phyloP scores from a whole-genome alignment of 1,139 yeast species.

The Taiozyma sp. region DNA sequence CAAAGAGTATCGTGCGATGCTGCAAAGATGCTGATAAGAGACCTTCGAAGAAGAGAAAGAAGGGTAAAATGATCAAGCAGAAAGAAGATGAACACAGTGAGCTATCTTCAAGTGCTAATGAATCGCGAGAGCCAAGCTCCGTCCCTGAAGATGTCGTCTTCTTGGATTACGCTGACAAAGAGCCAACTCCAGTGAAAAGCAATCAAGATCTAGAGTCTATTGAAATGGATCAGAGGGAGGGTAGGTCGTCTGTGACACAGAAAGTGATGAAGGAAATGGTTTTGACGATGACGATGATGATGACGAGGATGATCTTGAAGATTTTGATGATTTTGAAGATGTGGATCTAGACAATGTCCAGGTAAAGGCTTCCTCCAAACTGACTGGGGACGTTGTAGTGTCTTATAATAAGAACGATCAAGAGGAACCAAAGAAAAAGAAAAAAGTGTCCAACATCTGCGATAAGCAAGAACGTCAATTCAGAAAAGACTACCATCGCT shows the following conservation, averaged over 20 bases:
- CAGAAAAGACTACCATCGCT: slow-evolving; percentile 53
- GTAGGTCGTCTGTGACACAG: neutral
- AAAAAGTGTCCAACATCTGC: slow-evolving; percentile 32
- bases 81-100: neutral
- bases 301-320: slow-evolving; percentile 23
- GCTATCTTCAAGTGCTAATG: neutral
- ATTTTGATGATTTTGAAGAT: slow-evolving; percentile 37
- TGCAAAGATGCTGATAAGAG: slow-evolving; percentile 19
- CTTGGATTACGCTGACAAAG: too few relatives aligned
- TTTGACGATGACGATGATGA: slow-evolving; percentile 5
- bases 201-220: too few relatives aligned
- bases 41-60: slow-evolving; percentile 25
- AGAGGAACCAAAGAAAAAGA: slow-evolving; percentile 14
- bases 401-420: slow-evolving; percentile 16
- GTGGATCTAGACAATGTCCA: slow-evolving; percentile 33
- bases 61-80: neutral
- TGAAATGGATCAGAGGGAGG: too few relatives aligned
- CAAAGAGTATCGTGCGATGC: slow-evolving; percentile 33
- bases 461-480: slow-evolving; percentile 48
- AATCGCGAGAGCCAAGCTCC: too few relatives aligned
- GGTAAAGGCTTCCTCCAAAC: slow-evolving; percentile 19
- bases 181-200: too few relatives aligned
- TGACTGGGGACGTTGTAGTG: slow-evolving; percentile 21
- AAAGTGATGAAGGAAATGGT: slow-evolving; percentile 15
- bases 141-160: too few relatives aligned